These are phyloP conservation scores for Schizothecium vesticola DNA, from an alignment of 495 filamentous ascomycete genomes.

Conservation along the genomic window DNA sequence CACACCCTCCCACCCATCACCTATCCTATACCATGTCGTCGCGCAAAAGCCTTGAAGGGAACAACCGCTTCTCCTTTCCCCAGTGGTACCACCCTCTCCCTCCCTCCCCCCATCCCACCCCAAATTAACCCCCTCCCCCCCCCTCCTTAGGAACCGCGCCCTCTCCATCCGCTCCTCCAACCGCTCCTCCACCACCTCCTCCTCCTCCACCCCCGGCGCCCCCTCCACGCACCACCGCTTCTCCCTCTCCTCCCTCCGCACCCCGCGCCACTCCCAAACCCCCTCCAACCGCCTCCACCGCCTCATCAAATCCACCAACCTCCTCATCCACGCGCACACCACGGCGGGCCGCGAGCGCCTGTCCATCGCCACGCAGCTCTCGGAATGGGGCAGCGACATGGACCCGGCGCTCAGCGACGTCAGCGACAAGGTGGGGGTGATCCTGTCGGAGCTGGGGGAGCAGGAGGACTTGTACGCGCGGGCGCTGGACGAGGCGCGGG, in stretches of 20 bases:
- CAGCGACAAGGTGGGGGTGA: conserved; percentile 87
- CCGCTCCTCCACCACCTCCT: conserved; percentile 31
- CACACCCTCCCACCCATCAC: not conserved
- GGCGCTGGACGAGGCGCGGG: conserved; percentile 76
- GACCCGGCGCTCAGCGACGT: conserved; percentile 86
- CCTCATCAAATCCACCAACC: conserved; percentile 88
- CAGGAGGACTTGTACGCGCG: conserved; percentile 86
- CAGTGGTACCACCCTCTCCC: conserved; percentile 18
- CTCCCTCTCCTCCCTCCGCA: conserved; percentile 75
- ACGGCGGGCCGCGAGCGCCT: conserved; percentile 73
- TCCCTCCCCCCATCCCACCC: not conserved
- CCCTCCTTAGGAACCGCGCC: conserved; percentile 49
- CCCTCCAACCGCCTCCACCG: conserved; percentile 78
- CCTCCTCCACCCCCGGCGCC: conserved; percentile 34
- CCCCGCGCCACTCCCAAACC: conserved; percentile 74
- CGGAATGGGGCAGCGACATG: conserved; percentile 89
- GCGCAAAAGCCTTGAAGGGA: conserved; percentile 19
- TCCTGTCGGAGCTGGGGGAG: conserved; percentile 84
- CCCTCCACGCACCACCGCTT: conserved; percentile 54
- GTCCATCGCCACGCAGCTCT: conserved; percentile 82
- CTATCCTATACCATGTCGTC: conserved; percentile 6
- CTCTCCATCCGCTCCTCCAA: conserved; percentile 41
- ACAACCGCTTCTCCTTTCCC: conserved; percentile 19
- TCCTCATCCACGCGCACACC: conserved; percentile 76
- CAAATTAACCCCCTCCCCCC: not conserved